Evolutionary conservation across 371 early-diverging fungal genomes (phyloP).

Genomic region (Mortierella sp.): DNA sequence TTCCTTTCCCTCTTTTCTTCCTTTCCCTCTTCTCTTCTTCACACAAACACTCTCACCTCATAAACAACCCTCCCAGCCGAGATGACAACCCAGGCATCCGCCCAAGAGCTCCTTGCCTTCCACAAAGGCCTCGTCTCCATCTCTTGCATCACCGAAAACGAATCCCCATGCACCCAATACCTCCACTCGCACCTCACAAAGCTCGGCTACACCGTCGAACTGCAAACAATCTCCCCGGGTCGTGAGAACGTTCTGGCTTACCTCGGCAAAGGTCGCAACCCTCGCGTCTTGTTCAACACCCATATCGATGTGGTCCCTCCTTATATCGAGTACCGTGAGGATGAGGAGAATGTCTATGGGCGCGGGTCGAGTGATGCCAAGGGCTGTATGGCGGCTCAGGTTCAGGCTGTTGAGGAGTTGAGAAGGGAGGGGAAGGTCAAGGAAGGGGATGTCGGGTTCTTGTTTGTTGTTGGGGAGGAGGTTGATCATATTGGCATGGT

Average conservation of each 20-base stretch:
- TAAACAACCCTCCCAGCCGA: background rate
- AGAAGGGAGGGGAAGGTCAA: conserved; percentile 59
- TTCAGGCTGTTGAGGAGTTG: conserved; percentile 60
- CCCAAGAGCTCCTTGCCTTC: conserved; percentile 46
- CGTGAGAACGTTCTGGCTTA: conserved; percentile 61
- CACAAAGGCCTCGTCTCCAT: conserved; percentile 58
- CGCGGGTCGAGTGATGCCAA: conserved; percentile 65
- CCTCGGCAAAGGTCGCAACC: conserved; percentile 50
- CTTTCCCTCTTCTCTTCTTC: background rate
- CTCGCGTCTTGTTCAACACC: conserved; percentile 59
- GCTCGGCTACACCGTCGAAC: conserved; percentile 59
- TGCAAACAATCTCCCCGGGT: conserved; percentile 49
- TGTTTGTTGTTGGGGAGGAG: conserved; percentile 64
- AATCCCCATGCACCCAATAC: conserved; percentile 49
- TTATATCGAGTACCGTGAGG: conserved; percentile 60
- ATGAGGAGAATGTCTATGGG: conserved; percentile 62
- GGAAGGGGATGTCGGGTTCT: conserved; percentile 61
- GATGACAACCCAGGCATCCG: conserved; percentile 46
- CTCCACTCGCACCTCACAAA: conserved; percentile 45
- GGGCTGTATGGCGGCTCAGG: conserved; percentile 61
- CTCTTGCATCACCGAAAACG: conserved; percentile 58
- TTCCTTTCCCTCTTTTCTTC: conserved; percentile 9
- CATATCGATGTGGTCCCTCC: conserved; percentile 65
- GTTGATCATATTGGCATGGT: conserved; percentile 64
- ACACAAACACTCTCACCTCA: background rate